These are phyloP conservation scores for Silene vulgaris DNA, from an alignment of 179 eudicot species.

Conservation along the genomic window DNA sequence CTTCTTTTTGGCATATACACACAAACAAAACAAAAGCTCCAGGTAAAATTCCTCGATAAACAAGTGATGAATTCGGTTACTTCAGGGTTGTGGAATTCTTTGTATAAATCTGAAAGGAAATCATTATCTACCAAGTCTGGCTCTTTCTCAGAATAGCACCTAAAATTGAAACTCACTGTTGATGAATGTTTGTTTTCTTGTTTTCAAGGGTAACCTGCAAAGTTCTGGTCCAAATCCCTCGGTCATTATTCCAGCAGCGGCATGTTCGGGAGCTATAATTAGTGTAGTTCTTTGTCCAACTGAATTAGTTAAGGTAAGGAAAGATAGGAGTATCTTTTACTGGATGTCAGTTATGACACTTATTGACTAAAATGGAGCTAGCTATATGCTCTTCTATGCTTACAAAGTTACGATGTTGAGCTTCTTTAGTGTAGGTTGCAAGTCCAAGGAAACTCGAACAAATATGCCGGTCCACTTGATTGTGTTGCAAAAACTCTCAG, in stretches of 20 bases:
- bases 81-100: not conserved
- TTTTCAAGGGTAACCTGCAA: slow-evolving; percentile 46
- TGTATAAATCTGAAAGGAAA: not conserved
- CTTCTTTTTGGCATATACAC: slow-evolving; percentile 87
- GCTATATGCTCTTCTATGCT: slow-evolving; percentile 20
- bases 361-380: not conserved
- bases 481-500: slow-evolving; percentile 67
- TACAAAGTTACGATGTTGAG: slow-evolving; percentile 43
- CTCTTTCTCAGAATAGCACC: not conserved
- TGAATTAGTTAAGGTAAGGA: slow-evolving; percentile 71
- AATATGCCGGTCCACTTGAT: slow-evolving; percentile 63
- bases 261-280: slow-evolving; percentile 65
- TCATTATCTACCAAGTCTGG: not conserved
- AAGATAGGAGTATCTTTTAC: no score
- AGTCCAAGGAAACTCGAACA: slow-evolving; percentile 67
- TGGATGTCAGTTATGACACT: no score
- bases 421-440: slow-evolving; percentile 97
- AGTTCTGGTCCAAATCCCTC: slow-evolving; percentile 53
- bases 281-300: slow-evolving; percentile 80
- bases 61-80: not conserved
- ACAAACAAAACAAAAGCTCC: slow-evolving; percentile 67
- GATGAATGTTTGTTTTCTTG: slow-evolving; percentile 11
- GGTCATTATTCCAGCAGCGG: slow-evolving; percentile 75
- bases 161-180: not conserved
- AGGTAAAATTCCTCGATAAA: slow-evolving; percentile 38